A percentile compares a stretch with the other conserved stretches of the same genome.
phyloP scores from a whole-genome alignment of 2,329 filamentous ascomycete species.

The Plectosphaerella plurivora region DNA sequence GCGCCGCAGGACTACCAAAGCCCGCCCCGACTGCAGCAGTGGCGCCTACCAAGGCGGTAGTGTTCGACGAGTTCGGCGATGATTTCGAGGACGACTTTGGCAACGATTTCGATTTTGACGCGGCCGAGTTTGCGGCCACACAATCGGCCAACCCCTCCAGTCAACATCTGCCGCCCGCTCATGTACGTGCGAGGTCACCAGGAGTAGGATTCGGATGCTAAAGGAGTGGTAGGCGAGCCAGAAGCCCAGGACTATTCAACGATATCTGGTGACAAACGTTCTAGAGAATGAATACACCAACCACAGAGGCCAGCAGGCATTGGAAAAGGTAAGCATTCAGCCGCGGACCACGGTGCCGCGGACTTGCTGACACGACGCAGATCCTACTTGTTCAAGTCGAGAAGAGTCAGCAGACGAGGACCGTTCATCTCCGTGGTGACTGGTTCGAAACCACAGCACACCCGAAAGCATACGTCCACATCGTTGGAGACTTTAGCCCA shows the following conservation, averaged over 20 bases:
- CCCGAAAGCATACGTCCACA: conserved; percentile 73
- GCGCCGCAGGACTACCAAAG: conserved; percentile 9
- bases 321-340: conserved; percentile 63
- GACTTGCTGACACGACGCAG: conserved; percentile 34
- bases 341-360: neutral
- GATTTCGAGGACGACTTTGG: conserved; percentile 69
- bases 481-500: conserved; percentile 72
- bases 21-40: conserved; percentile 4
- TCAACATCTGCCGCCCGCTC: conserved; percentile 16
- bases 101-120: conserved; percentile 76
- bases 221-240: conserved; percentile 59
- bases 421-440: conserved; percentile 74
- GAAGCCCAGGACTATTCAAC: conserved; percentile 73
- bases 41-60: conserved; percentile 1
- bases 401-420: conserved; percentile 58
- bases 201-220: conserved; percentile 45
- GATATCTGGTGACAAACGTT: conserved; percentile 76
- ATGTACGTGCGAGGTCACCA: conserved; percentile 28
- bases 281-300: conserved; percentile 65
- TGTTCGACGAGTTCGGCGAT: conserved; percentile 29
- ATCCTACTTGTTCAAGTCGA: conserved; percentile 81
- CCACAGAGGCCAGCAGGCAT: conserved; percentile 51
- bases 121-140: conserved; percentile 67
- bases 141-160: conserved; percentile 47
- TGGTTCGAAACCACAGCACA: conserved; percentile 81